Base-by-base conservation (phyloP, 2,329 filamentous ascomycete genomes). In the Dryadomyces sulphureus region DNA sequence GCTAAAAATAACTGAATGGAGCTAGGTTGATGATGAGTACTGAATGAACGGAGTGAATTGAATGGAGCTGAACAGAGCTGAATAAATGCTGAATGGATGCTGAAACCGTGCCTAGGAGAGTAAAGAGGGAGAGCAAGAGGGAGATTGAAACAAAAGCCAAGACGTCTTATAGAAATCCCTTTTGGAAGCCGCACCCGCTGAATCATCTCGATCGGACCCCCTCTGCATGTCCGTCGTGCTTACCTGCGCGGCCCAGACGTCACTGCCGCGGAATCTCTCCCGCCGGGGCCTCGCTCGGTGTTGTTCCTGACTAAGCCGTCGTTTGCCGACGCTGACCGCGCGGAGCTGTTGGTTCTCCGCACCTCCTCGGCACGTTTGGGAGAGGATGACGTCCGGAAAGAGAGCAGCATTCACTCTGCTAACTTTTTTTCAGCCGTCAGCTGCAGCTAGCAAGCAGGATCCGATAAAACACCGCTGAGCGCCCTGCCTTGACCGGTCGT, bases 271-370 rank as follows among this genome's bases (percentile, higher is more conserved):
- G 50, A 52, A 52, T 40, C 22, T 11, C 20, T 2, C 22, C 50
- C 48, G 48, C 44, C 7, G 19, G 14, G n/a, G 27, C 27, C 11
- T 32, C 27, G 4, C n/a, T n/a, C 9, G 6, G 7, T 8, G 4
- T 32, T 32, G 7, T 32, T 14, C 16, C 17, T 41, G 25, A 19
- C 41, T 36, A 55, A 57, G 55, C 59, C 59, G 59, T 48, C 22
- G 48, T 49, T 55, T 57, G 57, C 60, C 59, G 60, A 54, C 45
- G 42, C 21, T 57, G 49, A 53, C 59, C 59, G 60, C 47, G 36
- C 41, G 43, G 49, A 49, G 11, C 12, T 7, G 22, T n/a, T n/a
- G n/a, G n/a, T n/a, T n/a, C n/a, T n/a, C n/a, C n/a, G n/a, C n/a
- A n/a, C n/a, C n/a, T n/a, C n/a, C n/a, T n/a, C n/a, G n/a, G n/a